Evolutionary conservation across 345 rosid genomes (phyloP).

Genomic region (Noccaea caerulescens): DNA sequence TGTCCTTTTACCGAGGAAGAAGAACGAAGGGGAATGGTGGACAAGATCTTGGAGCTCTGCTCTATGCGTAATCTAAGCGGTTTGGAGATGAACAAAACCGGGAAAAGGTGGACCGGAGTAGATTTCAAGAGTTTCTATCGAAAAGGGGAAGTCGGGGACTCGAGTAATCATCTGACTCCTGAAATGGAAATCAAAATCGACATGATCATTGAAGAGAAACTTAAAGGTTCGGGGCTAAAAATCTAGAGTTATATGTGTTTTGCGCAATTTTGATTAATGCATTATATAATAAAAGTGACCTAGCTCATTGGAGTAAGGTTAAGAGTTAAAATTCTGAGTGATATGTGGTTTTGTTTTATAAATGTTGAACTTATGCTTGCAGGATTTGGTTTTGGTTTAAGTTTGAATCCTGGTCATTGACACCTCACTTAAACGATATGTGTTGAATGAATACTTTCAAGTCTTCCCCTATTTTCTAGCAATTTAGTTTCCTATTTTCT

Average conservation of each 20-base stretch:
- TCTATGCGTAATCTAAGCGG: not conserved
- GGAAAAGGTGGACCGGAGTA: not conserved
- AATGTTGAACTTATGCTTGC: too few relatives aligned
- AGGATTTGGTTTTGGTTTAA: too few relatives aligned
- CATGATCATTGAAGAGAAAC: not conserved
- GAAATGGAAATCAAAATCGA: not conserved
- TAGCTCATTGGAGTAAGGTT: too few relatives aligned
- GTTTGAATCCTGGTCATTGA: too few relatives aligned
- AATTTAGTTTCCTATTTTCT: conserved; percentile 25
- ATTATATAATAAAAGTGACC: too few relatives aligned
- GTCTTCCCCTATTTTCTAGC: not conserved
- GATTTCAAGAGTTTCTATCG: not conserved
- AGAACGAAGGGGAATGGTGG: not conserved
- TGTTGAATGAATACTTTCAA: conserved; percentile 10
- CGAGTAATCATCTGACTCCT: not conserved
- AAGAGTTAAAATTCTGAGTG: too few relatives aligned
- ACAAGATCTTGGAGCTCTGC: conserved; percentile 3
- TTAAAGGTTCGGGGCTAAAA: not conserved
- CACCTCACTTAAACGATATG: too few relatives aligned
- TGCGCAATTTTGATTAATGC: not conserved
- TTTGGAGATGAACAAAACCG: not conserved
- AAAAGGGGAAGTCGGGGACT: not conserved
- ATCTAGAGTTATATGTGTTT: not conserved
- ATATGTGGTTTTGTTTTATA: too few relatives aligned
- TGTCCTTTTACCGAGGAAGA: not conserved